Conservation (phyloP, 2,329 filamentous ascomycete genomes). For the Venturia asperata region DNA sequence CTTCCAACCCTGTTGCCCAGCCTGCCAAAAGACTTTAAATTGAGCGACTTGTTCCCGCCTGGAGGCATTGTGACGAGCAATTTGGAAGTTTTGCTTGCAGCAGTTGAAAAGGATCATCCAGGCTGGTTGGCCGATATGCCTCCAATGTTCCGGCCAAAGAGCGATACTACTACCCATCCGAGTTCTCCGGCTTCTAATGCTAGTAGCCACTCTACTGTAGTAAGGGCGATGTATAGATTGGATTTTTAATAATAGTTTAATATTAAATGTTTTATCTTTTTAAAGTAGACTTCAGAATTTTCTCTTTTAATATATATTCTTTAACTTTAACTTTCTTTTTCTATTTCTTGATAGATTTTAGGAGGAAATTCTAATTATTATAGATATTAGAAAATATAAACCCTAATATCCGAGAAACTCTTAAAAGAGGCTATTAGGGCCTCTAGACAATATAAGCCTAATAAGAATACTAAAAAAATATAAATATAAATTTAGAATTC, state of each 20-base stretch:
- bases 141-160: neutral
- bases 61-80: constrained; percentile 1
- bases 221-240: neutral
- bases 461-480: no score
- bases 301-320: no score
- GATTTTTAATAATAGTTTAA: neutral
- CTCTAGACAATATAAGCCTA: no score
- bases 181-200: neutral
- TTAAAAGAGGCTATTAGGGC: no score
- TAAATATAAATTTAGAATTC: no score
- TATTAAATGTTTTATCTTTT: neutral
- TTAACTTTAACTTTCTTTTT: no score
- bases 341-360: no score
- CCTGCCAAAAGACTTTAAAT: constrained; percentile 15
- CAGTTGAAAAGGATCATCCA: neutral
- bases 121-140: neutral
- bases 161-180: neutral
- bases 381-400: no score
- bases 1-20: neutral
- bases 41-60: constrained; percentile 3
- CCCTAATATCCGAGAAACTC: no score
- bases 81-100: neutral
- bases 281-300: no score
- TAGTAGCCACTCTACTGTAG: neutral
- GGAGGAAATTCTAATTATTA: no score